Percentiles rank a stretch among this genome's conserved stretches.
Evolutionary conservation across 805 yeast species (phyloP).

Genomic region (Sungouiozyma ichnusensis): DNA sequence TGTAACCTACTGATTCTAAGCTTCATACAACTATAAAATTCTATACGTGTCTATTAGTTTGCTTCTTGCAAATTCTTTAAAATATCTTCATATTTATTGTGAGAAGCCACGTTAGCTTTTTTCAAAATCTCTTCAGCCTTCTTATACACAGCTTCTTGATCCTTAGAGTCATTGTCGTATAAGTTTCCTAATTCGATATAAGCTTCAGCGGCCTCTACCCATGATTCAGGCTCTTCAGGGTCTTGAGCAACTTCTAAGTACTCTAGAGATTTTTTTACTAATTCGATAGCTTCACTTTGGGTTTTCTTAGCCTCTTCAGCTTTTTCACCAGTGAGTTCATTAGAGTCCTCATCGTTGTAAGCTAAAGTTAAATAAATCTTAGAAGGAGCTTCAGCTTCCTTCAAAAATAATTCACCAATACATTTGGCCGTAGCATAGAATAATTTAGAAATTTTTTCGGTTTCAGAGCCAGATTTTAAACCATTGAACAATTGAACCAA

Average conservation of each 20-base stretch:
- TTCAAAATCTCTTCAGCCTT: constrained; percentile 59
- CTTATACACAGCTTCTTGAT: constrained; percentile 56
- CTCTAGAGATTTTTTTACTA: constrained; percentile 44
- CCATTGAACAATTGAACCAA: constrained; percentile 15
- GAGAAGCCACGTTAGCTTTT: constrained; percentile 70
- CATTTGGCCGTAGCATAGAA: constrained; percentile 36
- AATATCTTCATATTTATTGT: constrained; percentile 60
- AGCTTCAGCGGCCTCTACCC: constrained; percentile 84
- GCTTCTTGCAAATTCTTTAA: constrained; percentile 39
- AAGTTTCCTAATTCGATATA: constrained; percentile 70
- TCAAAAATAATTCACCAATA: constrained; percentile 52
- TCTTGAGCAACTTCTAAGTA: constrained; percentile 51
- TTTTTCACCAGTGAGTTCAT: constrained; percentile 2
- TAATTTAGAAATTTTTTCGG: constrained; percentile 15
- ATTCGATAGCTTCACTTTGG: constrained; percentile 37
- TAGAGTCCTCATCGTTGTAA: constrained; percentile 41
- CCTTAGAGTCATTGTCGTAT: constrained; percentile 49
- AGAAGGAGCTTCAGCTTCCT: constrained; percentile 55
- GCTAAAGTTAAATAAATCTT: constrained; percentile 43
- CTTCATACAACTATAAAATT: background rate
- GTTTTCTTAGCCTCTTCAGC: constrained; percentile 33
- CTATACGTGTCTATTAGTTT: constrained; percentile 1
- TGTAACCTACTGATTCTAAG: too few relatives aligned
- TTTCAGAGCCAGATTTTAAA: background rate
- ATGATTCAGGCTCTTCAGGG: constrained; percentile 65